Percentiles rank a stretch among this genome's conserved stretches.
Conservation (phyloP, 805 yeast genomes). For the Candida schatavii region DNA sequence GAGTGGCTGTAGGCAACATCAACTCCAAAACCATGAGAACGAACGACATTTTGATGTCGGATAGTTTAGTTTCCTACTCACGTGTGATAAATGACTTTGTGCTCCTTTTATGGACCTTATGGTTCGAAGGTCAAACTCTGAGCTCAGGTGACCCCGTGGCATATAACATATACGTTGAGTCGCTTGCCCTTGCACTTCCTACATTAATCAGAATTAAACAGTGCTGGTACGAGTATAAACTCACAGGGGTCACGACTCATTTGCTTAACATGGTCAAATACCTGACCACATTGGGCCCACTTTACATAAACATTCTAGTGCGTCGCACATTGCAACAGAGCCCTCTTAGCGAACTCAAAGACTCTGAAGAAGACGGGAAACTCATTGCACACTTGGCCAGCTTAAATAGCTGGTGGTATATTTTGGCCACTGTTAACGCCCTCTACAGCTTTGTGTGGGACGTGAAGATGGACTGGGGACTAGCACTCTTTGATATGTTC, state of each 20-base stretch:
- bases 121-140: conserved; percentile 29
- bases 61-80: conserved; percentile 78
- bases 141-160: conserved; percentile 7
- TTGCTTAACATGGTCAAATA: conserved; percentile 76
- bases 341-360: conserved; percentile 9
- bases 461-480: conserved; percentile 82
- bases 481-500: conserved; percentile 47
- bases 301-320: conserved; percentile 25
- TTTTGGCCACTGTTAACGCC: conserved; percentile 57
- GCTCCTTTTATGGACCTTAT: conserved; percentile 47
- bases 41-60: conserved; percentile 80
- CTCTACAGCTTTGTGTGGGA: conserved; percentile 88
- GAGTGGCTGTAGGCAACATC: conserved; percentile 59
- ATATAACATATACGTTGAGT: conserved; percentile 30
- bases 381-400: conserved; percentile 14
- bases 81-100: conserved; percentile 72
- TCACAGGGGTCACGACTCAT: conserved; percentile 52
- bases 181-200: conserved; percentile 49
- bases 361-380: conserved; percentile 7
- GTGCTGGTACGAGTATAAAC: conserved; percentile 66
- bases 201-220: conserved; percentile 75
- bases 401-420: conserved; percentile 42
- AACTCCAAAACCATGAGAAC: conserved; percentile 56
- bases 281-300: conserved; percentile 50
- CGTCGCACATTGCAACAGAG: conserved; percentile 11